These are phyloP conservation scores for Penicillium decumbens DNA, from an alignment of 2,329 filamentous ascomycete genomes.

Conservation along the genomic window DNA sequence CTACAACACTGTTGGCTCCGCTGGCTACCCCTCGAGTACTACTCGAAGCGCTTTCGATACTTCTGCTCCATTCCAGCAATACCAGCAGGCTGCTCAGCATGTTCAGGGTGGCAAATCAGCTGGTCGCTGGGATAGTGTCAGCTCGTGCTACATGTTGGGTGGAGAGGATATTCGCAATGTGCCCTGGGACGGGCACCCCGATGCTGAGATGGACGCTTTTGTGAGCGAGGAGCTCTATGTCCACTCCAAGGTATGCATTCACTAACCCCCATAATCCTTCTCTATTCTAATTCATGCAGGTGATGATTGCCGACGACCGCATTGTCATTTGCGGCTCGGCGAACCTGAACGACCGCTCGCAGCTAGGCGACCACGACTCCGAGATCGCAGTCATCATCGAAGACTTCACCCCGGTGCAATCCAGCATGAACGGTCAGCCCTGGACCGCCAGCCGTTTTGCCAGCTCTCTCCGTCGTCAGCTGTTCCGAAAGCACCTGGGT, in stretches of 20 bases:
- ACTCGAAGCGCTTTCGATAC: conserved; percentile 37
- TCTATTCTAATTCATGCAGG: conserved; percentile 29
- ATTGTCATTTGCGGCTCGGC: conserved; percentile 80
- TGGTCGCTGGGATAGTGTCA: conserved; percentile 69
- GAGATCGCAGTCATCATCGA: conserved; percentile 88
- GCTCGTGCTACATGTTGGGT: conserved; percentile 75
- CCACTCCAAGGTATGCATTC: conserved; percentile 47
- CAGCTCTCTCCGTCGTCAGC: conserved; percentile 69
- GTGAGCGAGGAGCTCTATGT: conserved; percentile 61
- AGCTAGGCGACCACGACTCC: conserved; percentile 83
- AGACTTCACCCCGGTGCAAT: conserved; percentile 67
- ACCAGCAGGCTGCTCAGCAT: conserved; percentile 64
- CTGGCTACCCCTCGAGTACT: conserved; percentile 37
- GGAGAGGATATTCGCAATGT: conserved; percentile 65
- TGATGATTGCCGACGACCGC: conserved; percentile 78
- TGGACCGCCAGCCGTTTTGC: conserved; percentile 79
- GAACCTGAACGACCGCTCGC: conserved; percentile 87
- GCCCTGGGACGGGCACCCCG: conserved; percentile 53
- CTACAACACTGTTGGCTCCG: conserved; percentile 44
- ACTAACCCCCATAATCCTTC: background rate
- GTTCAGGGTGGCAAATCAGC: conserved; percentile 43
- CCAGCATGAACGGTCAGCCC: conserved; percentile 70
- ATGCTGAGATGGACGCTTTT: conserved; percentile 58
- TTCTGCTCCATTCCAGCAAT: conserved; percentile 56
- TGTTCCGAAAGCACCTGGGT: conserved; percentile 89